These are phyloP conservation scores for Schoenoplectus tabernaemontani DNA, from an alignment of 202 grass and related monocot genomes.

Conservation along the genomic window DNA sequence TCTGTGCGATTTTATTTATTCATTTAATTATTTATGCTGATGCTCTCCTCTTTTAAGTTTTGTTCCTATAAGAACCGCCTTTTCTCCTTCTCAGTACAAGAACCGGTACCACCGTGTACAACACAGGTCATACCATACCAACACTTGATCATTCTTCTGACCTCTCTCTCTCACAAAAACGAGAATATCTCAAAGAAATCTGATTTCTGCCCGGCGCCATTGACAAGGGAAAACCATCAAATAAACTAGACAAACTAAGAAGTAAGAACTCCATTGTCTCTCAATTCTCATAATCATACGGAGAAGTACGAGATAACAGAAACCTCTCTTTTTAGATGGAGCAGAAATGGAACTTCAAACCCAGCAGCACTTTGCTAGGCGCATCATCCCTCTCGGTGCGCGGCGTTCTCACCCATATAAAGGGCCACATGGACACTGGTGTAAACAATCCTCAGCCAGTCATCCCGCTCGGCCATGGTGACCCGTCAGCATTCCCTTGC, in stretches of 20 bases:
- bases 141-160: not conserved
- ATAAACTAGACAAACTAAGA: not conserved
- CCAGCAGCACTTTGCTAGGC: conserved; percentile 21
- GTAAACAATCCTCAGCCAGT: not conserved
- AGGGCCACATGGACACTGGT: conserved; percentile 21
- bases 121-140: not conserved
- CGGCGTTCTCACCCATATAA: conserved; percentile 30
- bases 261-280: not conserved
- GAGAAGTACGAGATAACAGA: too few species aligned
- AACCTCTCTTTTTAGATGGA: not conserved
- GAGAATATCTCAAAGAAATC: not conserved
- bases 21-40: not conserved
- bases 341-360: conserved; percentile 39
- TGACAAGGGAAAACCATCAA: too few species aligned
- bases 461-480: conserved; percentile 44
- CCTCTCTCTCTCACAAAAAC: not conserved
- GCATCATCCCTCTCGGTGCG: conserved; percentile 37
- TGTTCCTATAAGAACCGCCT: too few species aligned
- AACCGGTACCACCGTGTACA: not conserved
- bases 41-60: too few species aligned
- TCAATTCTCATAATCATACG: too few species aligned
- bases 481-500: conserved; percentile 57
- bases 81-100: not conserved
- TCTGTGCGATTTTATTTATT: not conserved
- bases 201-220: too few species aligned